Evolutionary conservation across 1,139 yeast genomes (phyloP), one percentile per base, ranked within the genome.

Genomic region (Meyerozyma smithsonii): DNA sequence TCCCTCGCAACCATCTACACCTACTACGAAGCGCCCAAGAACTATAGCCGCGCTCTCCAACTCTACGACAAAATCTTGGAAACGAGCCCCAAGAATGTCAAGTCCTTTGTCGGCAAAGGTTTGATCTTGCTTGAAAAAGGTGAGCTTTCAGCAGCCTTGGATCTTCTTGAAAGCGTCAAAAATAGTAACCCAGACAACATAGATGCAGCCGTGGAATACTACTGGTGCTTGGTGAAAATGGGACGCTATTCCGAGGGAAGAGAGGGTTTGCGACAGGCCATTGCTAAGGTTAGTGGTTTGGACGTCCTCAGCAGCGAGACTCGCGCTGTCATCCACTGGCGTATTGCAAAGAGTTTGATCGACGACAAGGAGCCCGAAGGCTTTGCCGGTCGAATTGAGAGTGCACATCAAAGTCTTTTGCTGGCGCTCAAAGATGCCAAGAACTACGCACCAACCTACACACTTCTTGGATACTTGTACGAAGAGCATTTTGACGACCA

Each of bases 1-100:
- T 70, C 78, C 14, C 67, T 87, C 40, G 97, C 95, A 0, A 76
- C 82, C 2, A 75, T 85, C 0, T 86, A 88, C 53, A 87, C 95
- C 0, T 84, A 85, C 54, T 76, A 81, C 55, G 96, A 90, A 56
- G 86, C 96, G 0, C 98, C 97, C 5, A 88, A 88, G 58, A 85
- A 90, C 58, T 88, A 79, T 54, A 70, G 76, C 8, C 70, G 82
- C 30, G 97, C 98, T 0, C 58, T 85, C 35, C 78, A 77, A 36
- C 62, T 89, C 20, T 92, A 84, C 58, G 84, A 84, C 38, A 65
- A 71, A 24, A 77, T 89, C 7, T 66, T 87, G 23, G 51, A 52
- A 3, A 63, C 64, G 3, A 77, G 76, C 39, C 79, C 81, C 0
- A 39, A 43, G 6, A 78, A 81, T 49, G 62, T 72, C 4, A 72